Evolutionary conservation across 345 rosid species (phyloP), one percentile per base, ranked within the genome.

Genomic region (Adansonia digitata): DNA sequence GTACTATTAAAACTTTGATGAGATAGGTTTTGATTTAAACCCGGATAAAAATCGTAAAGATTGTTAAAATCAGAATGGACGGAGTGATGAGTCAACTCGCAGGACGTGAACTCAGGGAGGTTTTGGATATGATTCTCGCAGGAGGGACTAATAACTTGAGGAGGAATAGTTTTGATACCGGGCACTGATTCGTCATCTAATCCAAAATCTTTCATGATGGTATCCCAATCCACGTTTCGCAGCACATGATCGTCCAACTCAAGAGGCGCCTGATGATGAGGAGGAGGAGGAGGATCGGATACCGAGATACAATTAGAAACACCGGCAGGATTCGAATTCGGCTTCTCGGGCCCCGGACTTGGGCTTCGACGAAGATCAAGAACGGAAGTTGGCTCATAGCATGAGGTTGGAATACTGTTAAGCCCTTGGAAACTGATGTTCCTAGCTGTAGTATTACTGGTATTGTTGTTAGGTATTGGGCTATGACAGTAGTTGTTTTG

Each of bases 191-290:
- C 94, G 12, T 88, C 89, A n/a, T 90, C 89, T 51, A 91, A 71
- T 10, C 88, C 97, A 46, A 93, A 69, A 31, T 95, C 99, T 55
- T 80, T 84, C 94, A 95, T 90, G 77, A 91, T 85, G 7, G 94
- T 87, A 57, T 95, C 99, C 98, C 96, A 95, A 64, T 93, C 98
- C 86, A 92, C 83, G 69, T 39, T 76, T 52, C 89, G 97, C 52
- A 90, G 81, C 17, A 85, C 86, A 63, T 88, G 89, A 43, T 92
- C 97, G 51, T 85, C 95, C 88, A 83, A 86, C 67, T 83, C 87
- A 24, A 71, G 65, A n/a, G 77, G 73, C 8, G 60, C 43, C 27
- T 10, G 62, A 29, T 20, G 55, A 12, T 22, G 65, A n/a, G 15
- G 40, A 5, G 5, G 63, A 5, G 5, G 63, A n/a, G 27, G 24